Conservation (phyloP, 371 early-diverging fungal species). For the Lichtheimia hyalospora region DNA sequence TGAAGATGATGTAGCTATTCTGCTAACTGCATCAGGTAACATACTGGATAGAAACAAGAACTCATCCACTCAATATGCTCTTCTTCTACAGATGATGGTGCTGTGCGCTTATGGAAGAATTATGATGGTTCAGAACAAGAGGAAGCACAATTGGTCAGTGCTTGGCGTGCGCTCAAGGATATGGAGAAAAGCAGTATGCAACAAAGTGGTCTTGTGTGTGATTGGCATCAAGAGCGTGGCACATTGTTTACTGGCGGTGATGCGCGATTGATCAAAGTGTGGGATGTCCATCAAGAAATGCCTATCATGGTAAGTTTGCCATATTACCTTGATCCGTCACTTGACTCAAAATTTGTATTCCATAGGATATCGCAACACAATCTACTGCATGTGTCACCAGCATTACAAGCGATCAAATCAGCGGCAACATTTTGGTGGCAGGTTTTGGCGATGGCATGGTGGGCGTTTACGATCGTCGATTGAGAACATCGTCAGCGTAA, state of each 20-base stretch:
- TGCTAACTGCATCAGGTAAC: constrained; percentile 80
- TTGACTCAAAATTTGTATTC: background rate
- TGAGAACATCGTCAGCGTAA: constrained; percentile 54
- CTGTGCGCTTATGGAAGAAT: constrained; percentile 74
- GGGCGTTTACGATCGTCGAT: constrained; percentile 76
- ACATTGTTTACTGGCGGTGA: constrained; percentile 75
- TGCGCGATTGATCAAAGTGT: constrained; percentile 68
- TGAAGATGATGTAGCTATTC: constrained; percentile 83
- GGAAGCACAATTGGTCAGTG: constrained; percentile 65
- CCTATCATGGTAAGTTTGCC: constrained; percentile 58
- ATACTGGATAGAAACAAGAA: background rate
- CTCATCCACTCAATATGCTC: background rate
- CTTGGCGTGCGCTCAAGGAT: constrained; percentile 79
- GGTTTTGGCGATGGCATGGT: constrained; percentile 85
- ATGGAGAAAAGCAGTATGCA: constrained; percentile 56
- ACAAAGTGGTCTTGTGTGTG: constrained; percentile 66
- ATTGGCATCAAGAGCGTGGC: constrained; percentile 83
- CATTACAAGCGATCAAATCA: constrained; percentile 67
- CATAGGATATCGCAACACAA: constrained; percentile 72
- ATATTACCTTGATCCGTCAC: background rate
- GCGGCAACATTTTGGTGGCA: constrained; percentile 71
- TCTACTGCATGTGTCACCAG: constrained; percentile 66
- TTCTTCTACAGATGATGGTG: constrained; percentile 68
- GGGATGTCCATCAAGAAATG: constrained; percentile 84
- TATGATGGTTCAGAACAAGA: constrained; percentile 62